Evolutionary conservation across 2,329 filamentous ascomycete genomes (phyloP).

Genomic region (Paecilomyces variotii): DNA sequence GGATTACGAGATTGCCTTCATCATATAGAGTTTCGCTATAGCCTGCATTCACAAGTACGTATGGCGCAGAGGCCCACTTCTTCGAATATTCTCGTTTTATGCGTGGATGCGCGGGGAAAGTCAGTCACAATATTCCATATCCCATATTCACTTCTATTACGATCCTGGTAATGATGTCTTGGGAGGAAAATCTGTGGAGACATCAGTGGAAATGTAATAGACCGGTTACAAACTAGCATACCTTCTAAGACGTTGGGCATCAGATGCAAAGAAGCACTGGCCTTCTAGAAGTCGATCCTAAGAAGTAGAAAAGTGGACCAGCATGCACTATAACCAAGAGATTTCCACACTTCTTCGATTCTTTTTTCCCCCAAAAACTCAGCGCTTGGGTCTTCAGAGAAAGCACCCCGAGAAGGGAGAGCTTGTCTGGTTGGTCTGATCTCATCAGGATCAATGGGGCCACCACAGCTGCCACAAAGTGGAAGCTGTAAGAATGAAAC

Average conservation of each 20-base stretch:
- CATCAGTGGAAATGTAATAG: background rate
- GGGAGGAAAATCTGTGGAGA: background rate
- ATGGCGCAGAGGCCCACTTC: background rate
- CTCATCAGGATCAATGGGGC: background rate
- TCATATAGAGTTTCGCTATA: background rate
- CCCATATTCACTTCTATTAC: background rate
- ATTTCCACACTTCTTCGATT: background rate
- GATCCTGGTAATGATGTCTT: background rate
- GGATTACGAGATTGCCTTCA: background rate
- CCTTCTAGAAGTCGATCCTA: background rate
- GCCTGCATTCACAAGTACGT: no score
- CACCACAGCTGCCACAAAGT: background rate
- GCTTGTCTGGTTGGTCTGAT: background rate
- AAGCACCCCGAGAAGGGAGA: background rate
- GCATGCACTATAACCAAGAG: background rate
- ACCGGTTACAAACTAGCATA: background rate
- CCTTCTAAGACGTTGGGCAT: background rate
- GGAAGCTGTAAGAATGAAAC: background rate
- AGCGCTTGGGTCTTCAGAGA: background rate
- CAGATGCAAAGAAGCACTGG: background rate
- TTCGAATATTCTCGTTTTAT: background rate
- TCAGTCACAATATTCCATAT: background rate
- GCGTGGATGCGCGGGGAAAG: background rate
- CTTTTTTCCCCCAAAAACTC: background rate
- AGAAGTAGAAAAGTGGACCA: background rate